Base-by-base conservation (phyloP, 176 grass and related monocot genomes). In the Oryza meyeriana region DNA sequence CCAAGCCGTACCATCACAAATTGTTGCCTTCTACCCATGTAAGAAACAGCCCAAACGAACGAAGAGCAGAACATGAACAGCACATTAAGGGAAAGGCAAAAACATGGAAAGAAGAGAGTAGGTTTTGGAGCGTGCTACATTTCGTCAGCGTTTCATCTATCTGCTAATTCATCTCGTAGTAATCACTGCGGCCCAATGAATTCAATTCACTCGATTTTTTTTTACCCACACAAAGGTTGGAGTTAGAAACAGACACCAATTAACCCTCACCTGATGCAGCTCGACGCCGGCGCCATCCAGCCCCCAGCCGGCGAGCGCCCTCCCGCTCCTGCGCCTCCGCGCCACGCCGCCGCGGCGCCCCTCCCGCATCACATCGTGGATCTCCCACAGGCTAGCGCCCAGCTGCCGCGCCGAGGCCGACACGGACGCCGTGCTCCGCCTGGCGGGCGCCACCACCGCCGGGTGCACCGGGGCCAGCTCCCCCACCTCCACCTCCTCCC, bases 381-480 rank as follows among this genome's bases (percentile, higher is more conserved):
- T 98, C 90, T 94, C 95, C 92, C 95, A 98, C 57, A 98, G 75
- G 74, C 85, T 94, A 28, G 95, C 90, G 35, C 95, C 95, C 8
- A 98, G 86, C 92, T 98, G 87, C 32, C 95, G 84, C 32, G 90
- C 95, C 14, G 94, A 97, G 8, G 91, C 77, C 1, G 87, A 92
- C 1, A 76, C 81, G 12, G 87, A 88, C 4, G 88, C 85, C 4
- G 87, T 85, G 81, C 84, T 89, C 88, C 90, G 72, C 52, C 88
- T 84, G 59, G 69, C 75, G 35, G 66, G 61, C 6, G 80, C 50
- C 50, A 55, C 82, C 16, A 17, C 59, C 6, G n/a, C 48, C 16
- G 76, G 70, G 0, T 47, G 59, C 8, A 28, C 61, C 62, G 39
- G 61, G 27, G 47, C 81, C 26, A 26, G 34, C n/a, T 27, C 68